Percentiles rank a stretch among this genome's conserved stretches.
These are phyloP conservation scores for Dictyostelium gargantuum DNA, from an alignment of 208 protist genomes.

Conservation along the genomic window DNA sequence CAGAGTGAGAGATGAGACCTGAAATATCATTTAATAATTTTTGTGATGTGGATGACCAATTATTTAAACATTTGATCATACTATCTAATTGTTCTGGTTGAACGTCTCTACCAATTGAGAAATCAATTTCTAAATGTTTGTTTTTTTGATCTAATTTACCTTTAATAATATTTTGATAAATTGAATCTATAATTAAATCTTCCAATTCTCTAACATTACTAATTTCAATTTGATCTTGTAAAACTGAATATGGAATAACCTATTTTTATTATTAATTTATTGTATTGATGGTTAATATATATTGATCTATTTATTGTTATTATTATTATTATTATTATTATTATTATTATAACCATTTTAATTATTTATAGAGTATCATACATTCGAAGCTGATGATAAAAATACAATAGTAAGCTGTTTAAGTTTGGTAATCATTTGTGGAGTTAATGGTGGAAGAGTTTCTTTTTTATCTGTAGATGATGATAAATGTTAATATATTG, in stretches of 20 bases:
- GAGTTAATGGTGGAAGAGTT: slow-evolving; percentile 41
- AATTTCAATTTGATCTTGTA: slow-evolving; percentile 64
- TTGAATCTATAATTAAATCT: slow-evolving; percentile 76
- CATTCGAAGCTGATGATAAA: slow-evolving; percentile 68
- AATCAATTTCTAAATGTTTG: slow-evolving; percentile 66
- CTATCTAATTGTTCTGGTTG: not conserved
- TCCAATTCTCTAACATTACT: slow-evolving; percentile 70
- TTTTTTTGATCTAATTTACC: slow-evolving; percentile 68
- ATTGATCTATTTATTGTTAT: no score
- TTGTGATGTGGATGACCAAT: slow-evolving; percentile 33
- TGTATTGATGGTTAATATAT: no score
- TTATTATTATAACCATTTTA: no score
- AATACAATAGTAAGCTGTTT: slow-evolving; percentile 76
- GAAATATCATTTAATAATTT: not conserved
- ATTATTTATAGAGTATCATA: no score
- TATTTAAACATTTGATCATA: slow-evolving; percentile 15
- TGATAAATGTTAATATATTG: no score
- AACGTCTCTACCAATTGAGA: slow-evolving; percentile 65
- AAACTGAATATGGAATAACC: slow-evolving; percentile 63
- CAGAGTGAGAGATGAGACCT: not conserved
- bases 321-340: no score
- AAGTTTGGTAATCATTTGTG: slow-evolving; percentile 64
- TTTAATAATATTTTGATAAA: slow-evolving; percentile 66
- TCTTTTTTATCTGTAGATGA: slow-evolving; percentile 18
- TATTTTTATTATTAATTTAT: not conserved